Conservation (phyloP, 306 rosid species). For the Rubus parviflorus region DNA sequence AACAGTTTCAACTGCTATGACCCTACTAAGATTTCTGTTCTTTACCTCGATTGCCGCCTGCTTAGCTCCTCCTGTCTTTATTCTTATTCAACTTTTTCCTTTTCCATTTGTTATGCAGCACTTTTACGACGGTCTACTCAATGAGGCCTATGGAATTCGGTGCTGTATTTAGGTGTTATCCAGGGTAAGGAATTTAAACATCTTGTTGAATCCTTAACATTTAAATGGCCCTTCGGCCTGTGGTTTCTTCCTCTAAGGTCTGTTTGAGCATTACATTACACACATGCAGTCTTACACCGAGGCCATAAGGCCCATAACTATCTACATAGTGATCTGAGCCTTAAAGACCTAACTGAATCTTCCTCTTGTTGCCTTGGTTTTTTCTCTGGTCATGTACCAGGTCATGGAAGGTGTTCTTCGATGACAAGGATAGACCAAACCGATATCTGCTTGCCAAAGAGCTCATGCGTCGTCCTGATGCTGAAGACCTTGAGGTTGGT, state of each 20-base stretch:
- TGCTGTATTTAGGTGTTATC: slow-evolving; percentile 90
- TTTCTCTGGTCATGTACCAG: slow-evolving; percentile 39
- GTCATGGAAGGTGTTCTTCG: slow-evolving; percentile 91
- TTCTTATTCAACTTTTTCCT: background rate
- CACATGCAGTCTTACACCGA: background rate
- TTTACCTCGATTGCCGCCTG: background rate
- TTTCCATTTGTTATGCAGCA: slow-evolving; percentile 44
- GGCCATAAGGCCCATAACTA: background rate
- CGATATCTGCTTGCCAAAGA: slow-evolving; percentile 90
- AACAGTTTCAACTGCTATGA: background rate
- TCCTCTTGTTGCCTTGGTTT: slow-evolving; percentile 19
- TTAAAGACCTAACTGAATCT: background rate
- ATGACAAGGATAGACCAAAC: slow-evolving; percentile 83
- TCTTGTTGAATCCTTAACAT: background rate
- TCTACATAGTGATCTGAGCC: background rate
- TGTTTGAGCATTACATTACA: background rate
- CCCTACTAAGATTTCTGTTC: background rate
- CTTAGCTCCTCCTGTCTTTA: no score
- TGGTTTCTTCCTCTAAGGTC: background rate
- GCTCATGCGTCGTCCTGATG: slow-evolving; percentile 67
- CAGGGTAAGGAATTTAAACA: slow-evolving; percentile 58
- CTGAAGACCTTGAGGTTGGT: slow-evolving; percentile 86
- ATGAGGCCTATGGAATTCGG: slow-evolving; percentile 94
- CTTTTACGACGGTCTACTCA: slow-evolving; percentile 75
- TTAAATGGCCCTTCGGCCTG: background rate